Evolutionary conservation across 306 rosid genomes (phyloP).

Genomic region (Corylus avellana): DNA sequence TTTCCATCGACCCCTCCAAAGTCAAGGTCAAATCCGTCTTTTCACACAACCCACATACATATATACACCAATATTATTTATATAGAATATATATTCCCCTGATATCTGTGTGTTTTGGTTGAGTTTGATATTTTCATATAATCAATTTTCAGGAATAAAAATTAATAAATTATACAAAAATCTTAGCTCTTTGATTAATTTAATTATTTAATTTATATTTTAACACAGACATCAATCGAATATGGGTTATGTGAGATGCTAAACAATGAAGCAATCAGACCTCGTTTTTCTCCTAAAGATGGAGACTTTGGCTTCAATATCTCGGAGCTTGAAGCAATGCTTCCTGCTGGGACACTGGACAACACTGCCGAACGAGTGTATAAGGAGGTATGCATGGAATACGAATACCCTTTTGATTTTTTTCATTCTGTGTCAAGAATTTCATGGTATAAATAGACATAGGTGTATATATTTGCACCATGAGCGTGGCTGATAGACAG

Average conservation of each 20-base stretch:
- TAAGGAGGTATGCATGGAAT: constrained; percentile 53
- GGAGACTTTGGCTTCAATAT: constrained; percentile 73
- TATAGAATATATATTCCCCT: no score
- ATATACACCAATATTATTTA: no score
- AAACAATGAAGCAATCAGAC: constrained; percentile 57
- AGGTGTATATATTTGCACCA: constrained; percentile 4
- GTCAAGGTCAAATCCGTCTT: constrained; percentile 46
- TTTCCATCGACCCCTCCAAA: constrained; percentile 55
- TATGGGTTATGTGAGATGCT: constrained; percentile 89
- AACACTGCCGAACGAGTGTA: constrained; percentile 49
- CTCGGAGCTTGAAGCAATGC: constrained; percentile 65
- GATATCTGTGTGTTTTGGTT: no score
- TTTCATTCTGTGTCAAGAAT: neutral
- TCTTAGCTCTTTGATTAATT: no score
- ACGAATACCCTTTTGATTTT: neutral
- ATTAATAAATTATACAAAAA: no score
- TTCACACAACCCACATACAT: neutral
- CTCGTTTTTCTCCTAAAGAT: constrained; percentile 57
- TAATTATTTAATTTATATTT: no score
- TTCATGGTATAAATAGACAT: neutral
- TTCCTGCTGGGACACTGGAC: constrained; percentile 78
- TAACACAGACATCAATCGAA: constrained; percentile 67
- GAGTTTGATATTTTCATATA: no score
- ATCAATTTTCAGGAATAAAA: no score
- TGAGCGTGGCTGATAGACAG: constrained; percentile 7